These are phyloP conservation scores for Suhomyces bribrorum DNA, from an alignment of 1,139 yeast genomes.

Conservation along the genomic window DNA sequence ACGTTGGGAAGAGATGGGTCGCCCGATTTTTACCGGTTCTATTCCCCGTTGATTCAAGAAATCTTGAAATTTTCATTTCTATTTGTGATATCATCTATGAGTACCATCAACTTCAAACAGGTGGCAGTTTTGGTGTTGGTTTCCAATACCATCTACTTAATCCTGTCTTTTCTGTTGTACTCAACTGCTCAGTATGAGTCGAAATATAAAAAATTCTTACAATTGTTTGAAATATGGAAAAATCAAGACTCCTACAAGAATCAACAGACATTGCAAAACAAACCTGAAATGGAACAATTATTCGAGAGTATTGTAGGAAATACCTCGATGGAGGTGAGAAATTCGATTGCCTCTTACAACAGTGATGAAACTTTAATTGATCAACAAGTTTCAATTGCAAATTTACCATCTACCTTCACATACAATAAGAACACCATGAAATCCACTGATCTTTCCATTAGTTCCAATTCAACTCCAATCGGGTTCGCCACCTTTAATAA, in stretches of 20 bases:
- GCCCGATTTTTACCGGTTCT: slow-evolving; percentile 14
- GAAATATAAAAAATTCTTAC: slow-evolving; percentile 16
- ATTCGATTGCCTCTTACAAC: slow-evolving; percentile 13
- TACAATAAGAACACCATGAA: slow-evolving; percentile 1
- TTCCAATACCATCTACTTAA: slow-evolving; percentile 10
- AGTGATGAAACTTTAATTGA: slow-evolving; percentile 17
- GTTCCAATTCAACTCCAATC: not conserved
- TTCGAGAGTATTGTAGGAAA: slow-evolving; percentile 15
- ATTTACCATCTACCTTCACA: slow-evolving; percentile 14
- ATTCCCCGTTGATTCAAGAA: slow-evolving; percentile 19
- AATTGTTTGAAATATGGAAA: slow-evolving; percentile 19
- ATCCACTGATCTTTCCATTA: not conserved
- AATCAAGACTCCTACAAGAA: slow-evolving; percentile 13
- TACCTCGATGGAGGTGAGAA: slow-evolving; percentile 6
- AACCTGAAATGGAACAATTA: slow-evolving; percentile 10
- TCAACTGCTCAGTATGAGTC: slow-evolving; percentile 12
- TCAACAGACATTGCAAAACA: slow-evolving; percentile 9
- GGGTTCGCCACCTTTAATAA: not conserved
- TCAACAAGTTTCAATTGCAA: slow-evolving; percentile 8
- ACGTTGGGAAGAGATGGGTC: slow-evolving; percentile 12
- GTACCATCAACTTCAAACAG: slow-evolving; percentile 14
- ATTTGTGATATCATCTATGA: slow-evolving; percentile 8
- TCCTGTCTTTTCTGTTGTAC: slow-evolving; percentile 4
- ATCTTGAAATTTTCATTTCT: slow-evolving; percentile 13
- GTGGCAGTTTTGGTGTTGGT: slow-evolving; percentile 15